These are phyloP conservation scores for Pulveroboletus sp. DNA, from an alignment of 768 basidiomycete genomes.

Conservation along the genomic window DNA sequence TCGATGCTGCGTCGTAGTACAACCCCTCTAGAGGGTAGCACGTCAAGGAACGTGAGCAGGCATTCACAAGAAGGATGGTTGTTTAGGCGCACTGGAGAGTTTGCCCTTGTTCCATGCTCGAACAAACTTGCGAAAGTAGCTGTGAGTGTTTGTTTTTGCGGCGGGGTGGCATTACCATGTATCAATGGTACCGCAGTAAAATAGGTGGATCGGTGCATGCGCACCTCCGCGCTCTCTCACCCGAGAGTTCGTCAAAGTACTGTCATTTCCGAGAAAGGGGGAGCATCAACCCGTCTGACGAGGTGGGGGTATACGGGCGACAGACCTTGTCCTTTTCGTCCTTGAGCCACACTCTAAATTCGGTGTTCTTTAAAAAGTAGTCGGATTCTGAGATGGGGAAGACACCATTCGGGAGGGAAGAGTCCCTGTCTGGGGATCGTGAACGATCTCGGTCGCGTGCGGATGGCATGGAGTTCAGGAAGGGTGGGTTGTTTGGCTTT, in stretches of 20 bases:
- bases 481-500: conserved; percentile 5
- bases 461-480: conserved; percentile 9
- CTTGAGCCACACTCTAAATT: conserved; percentile 80
- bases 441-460: conserved; percentile 24
- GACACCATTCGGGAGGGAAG: conserved; percentile 49
- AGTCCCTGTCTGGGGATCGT: conserved; percentile 40
- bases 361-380: conserved; percentile 84
- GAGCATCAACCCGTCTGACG: not conserved
- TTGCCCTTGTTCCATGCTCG: conserved; percentile 85
- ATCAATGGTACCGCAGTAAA: conserved; percentile 30
- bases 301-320: not conserved
- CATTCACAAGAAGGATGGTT: too few species aligned
- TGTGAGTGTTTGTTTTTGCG: conserved; percentile 22
- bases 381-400: conserved; percentile 74
- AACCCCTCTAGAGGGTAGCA: conserved; percentile 39
- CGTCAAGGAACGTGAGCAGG: not conserved
- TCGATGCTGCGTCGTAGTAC: conserved; percentile 58
- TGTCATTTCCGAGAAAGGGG: conserved; percentile 29
- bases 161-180: conserved; percentile 9
- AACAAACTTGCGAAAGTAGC: conserved; percentile 92
- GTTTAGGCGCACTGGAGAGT: conserved; percentile 46
- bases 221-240: not conserved
- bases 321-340: conserved; percentile 59
- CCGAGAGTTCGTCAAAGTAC: conserved; percentile 57
- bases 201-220: not conserved